A percentile compares a stretch with the other conserved stretches of the same genome.
phyloP scores from a whole-genome alignment of 331 rosid species.

The Pyrus hybrid region DNA sequence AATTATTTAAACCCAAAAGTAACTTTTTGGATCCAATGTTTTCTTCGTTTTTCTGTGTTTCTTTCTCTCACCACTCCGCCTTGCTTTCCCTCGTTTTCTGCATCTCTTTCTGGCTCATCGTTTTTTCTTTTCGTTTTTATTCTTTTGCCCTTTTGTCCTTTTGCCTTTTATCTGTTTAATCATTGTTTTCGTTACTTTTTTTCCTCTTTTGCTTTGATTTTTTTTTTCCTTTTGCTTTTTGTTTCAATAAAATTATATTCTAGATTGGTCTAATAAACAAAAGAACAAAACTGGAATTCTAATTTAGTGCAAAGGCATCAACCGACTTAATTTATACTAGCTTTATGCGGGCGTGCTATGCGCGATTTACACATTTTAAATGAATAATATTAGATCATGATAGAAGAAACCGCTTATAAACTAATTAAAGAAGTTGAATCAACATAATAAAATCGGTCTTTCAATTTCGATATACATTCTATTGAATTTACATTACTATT shows the following conservation, averaged over 20 bases:
- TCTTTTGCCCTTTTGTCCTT: neutral
- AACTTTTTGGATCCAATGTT: slow-evolving; percentile 29
- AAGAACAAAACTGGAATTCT: too few relatives aligned
- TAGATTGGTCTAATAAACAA: too few relatives aligned
- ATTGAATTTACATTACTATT: too few relatives aligned
- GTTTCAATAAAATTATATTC: neutral
- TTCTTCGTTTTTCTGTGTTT: neutral
- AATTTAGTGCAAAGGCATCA: too few relatives aligned
- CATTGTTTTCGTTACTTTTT: neutral
- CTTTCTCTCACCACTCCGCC: neutral
- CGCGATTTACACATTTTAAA: fast-evolving
- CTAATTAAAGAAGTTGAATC: too few relatives aligned
- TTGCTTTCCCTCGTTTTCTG: slow-evolving; percentile 28
- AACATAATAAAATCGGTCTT: too few relatives aligned
- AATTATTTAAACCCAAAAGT: slow-evolving; percentile 9
- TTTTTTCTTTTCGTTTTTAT: neutral
- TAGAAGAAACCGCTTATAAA: fast-evolving
- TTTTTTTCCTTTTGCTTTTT: neutral
- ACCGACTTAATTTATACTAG: too few relatives aligned
- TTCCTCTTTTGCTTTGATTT: neutral
- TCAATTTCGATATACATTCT: too few relatives aligned
- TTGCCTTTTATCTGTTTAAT: neutral
- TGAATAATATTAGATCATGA: fast-evolving
- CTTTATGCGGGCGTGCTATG: too few relatives aligned
- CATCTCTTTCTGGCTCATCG: neutral